Conservation (phyloP, 345 rosid species). For the Salix dunnii region DNA sequence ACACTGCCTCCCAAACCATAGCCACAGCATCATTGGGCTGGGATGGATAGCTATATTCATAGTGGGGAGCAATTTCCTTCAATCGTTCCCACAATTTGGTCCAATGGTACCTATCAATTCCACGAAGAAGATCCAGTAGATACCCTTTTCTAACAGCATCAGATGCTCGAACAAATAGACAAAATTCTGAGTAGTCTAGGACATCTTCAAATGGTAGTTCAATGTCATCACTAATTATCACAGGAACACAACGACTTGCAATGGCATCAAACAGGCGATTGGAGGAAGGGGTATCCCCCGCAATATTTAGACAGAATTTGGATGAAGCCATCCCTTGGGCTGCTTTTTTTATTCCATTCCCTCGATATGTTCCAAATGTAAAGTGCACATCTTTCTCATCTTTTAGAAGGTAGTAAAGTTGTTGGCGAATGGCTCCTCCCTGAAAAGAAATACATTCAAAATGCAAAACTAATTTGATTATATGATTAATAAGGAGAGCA, state of each 20-base stretch:
- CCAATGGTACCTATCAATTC: constrained; percentile 55
- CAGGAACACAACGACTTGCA: constrained; percentile 83
- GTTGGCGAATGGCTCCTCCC: constrained; percentile 85
- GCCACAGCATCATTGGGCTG: constrained; percentile 71
- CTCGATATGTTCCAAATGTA: constrained; percentile 61
- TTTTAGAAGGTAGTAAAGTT: constrained; percentile 78
- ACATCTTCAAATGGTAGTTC: constrained; percentile 91
- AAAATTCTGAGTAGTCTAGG: constrained; percentile 73
- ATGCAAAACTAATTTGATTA: not conserved
- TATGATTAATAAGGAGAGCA: not conserved
- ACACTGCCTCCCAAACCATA: constrained; percentile 83
- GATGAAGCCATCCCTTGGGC: constrained; percentile 85
- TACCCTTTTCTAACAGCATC: constrained; percentile 68
- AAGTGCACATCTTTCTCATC: constrained; percentile 88
- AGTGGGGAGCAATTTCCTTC: constrained; percentile 51
- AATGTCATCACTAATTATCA: constrained; percentile 76
- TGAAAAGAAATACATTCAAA: constrained; percentile 17
- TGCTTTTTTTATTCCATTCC: constrained; percentile 60
- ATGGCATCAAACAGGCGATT: constrained; percentile 90
- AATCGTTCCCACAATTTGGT: constrained; percentile 67
- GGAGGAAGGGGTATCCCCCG: constrained; percentile 95
- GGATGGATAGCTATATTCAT: constrained; percentile 76
- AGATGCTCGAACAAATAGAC: constrained; percentile 60
- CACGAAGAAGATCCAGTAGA: constrained; percentile 60
- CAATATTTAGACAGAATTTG: constrained; percentile 84